Percentiles rank a stretch among this genome's conserved stretches.
These are phyloP conservation scores for Diaporthe amygdali DNA, from an alignment of 2,329 filamentous ascomycete species.

Conservation along the genomic window DNA sequence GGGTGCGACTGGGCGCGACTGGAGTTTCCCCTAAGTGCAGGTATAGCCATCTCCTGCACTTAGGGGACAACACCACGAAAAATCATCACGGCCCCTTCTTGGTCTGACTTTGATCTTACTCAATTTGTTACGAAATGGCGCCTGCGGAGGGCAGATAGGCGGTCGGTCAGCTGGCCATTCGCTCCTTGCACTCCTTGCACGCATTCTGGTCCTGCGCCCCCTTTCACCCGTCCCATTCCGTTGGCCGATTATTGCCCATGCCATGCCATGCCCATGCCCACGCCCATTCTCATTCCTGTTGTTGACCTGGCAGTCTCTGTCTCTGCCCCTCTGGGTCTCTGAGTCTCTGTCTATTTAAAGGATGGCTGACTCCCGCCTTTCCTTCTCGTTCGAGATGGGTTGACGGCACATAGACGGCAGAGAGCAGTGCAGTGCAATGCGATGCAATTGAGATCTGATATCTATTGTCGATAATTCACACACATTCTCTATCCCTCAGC, in stretches of 20 bases:
- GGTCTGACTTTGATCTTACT: conserved; percentile 12
- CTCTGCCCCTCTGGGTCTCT: no score
- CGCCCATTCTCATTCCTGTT: background rate
- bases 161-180: background rate
- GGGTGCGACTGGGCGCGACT: no score
- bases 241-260: no score
- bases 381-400: background rate
- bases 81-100: conserved; percentile 19
- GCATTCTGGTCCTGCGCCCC: background rate
- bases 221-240: background rate
- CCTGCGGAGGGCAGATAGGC: conserved; percentile 3
- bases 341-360: background rate
- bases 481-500: no score
- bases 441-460: background rate
- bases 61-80: conserved; percentile 22
- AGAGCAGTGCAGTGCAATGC: background rate
- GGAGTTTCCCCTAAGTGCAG: conserved; percentile 18
- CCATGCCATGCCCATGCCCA: no score
- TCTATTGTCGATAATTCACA: background rate
- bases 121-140: conserved; percentile 18
- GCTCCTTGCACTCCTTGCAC: no score
- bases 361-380: background rate
- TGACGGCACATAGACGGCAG: background rate
- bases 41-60: conserved; percentile 19
- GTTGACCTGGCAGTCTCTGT: background rate